Conservation (phyloP, 2,329 filamentous ascomycete genomes). For the Calonectria leucothoes region DNA sequence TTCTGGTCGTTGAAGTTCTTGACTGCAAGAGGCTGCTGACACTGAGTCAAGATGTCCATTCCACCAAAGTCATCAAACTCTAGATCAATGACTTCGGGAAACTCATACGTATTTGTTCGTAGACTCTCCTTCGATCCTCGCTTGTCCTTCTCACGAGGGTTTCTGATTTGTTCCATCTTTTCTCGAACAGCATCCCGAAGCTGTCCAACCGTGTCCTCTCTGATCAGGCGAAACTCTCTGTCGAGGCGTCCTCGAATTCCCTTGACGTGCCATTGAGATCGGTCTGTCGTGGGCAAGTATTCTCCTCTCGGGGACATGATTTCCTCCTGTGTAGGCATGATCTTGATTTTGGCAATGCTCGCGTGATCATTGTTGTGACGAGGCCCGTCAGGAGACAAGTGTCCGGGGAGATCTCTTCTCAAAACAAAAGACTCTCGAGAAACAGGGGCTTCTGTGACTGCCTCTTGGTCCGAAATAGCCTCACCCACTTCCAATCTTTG, state of each 20-base stretch:
- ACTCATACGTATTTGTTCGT: background rate
- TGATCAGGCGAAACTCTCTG: conserved; percentile 64
- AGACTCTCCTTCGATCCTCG: background rate
- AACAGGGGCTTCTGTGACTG: background rate
- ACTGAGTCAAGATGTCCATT: conserved; percentile 56
- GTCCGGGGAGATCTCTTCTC: background rate
- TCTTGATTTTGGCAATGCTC: conserved; percentile 1
- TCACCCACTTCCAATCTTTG: background rate
- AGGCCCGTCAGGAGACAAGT: background rate
- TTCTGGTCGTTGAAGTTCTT: conserved; percentile 34
- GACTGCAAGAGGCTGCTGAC: conserved; percentile 55
- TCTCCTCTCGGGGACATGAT: conserved; percentile 1
- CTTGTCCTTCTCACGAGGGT: background rate
- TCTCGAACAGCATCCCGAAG: conserved; percentile 47
- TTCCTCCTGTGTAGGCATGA: conserved; percentile 13
- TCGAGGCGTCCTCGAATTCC: conserved; percentile 58
- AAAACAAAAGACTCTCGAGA: background rate
- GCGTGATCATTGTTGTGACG: conserved; percentile 13
- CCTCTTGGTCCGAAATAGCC: background rate
- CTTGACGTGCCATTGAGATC: conserved; percentile 42
- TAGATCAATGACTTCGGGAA: conserved; percentile 37
- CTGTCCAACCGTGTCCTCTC: conserved; percentile 43
- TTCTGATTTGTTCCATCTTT: background rate
- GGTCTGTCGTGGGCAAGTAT: conserved; percentile 6
- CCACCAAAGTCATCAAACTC: conserved; percentile 50